phyloP scores from a whole-genome alignment of 176 grass and related monocot genomes.

The Luzula sylvatica region DNA sequence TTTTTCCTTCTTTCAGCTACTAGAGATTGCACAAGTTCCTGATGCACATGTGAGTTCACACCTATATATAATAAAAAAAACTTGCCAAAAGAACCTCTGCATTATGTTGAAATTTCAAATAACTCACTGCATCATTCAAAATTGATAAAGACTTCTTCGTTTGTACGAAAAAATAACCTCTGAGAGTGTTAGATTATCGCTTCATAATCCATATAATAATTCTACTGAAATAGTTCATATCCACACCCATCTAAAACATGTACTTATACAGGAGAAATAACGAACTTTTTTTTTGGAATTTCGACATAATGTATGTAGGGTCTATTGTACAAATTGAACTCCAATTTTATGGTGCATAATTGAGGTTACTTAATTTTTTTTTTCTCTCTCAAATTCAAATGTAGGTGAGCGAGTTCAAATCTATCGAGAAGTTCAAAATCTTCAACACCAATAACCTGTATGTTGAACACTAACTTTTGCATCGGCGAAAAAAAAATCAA shows the following conservation, averaged over 20 bases:
- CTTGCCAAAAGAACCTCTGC: no score
- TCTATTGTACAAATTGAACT: background rate
- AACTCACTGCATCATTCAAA: no score
- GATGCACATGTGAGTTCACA: constrained; percentile 91
- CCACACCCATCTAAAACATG: no score
- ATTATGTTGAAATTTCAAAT: no score
- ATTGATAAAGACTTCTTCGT: no score
- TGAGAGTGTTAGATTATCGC: no score
- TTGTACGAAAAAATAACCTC: no score
- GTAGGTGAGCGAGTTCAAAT: constrained; percentile 89
- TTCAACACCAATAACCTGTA: constrained; percentile 98
- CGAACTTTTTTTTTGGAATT: background rate
- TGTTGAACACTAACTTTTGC: constrained; percentile 14
- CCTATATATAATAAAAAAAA: no score
- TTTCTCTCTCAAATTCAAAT: constrained; percentile 10
- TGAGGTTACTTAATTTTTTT: background rate
- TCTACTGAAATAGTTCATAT: background rate
- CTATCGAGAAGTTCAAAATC: constrained; percentile 99
- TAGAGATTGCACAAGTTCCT: constrained; percentile 98
- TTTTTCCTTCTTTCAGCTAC: constrained; percentile 41
- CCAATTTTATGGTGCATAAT: background rate
- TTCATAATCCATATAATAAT: background rate
- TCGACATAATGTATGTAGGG: background rate
- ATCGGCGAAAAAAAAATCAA: no score
- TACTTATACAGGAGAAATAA: background rate